phyloP scores from a whole-genome alignment of 176 grass and related monocot species.

The Oryza longistaminata region DNA sequence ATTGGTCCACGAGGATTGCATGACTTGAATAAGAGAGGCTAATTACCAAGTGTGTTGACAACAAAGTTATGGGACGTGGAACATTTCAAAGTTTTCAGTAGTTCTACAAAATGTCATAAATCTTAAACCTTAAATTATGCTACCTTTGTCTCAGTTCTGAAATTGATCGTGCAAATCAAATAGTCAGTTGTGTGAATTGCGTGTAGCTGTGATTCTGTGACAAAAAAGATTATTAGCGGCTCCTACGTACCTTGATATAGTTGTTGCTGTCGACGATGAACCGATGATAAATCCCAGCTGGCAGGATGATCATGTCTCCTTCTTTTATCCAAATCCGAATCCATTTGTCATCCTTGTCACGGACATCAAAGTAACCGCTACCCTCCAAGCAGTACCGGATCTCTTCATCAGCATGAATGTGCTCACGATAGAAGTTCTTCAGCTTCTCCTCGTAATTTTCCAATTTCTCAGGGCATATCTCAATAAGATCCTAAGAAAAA shows the following conservation, averaged over 20 bases:
- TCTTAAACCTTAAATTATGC: background rate
- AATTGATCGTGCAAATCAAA: background rate
- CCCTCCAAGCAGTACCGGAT: slow-evolving; percentile 93
- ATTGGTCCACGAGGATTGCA: background rate
- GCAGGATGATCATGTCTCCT: slow-evolving; percentile 87
- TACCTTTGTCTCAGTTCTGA: background rate
- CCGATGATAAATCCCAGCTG: slow-evolving; percentile 85
- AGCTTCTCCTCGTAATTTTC: slow-evolving; percentile 94
- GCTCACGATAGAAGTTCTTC: slow-evolving; percentile 80
- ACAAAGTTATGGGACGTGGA: background rate
- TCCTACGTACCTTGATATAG: slow-evolving; percentile 70
- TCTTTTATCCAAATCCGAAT: slow-evolving; percentile 83
- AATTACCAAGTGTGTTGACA: background rate
- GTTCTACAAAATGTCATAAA: background rate
- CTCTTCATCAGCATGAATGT: slow-evolving; percentile 91
- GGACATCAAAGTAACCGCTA: slow-evolving; percentile 84
- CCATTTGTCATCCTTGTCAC: slow-evolving; percentile 79
- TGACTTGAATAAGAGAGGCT: background rate
- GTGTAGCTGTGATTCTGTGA: background rate
- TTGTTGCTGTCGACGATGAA: slow-evolving; percentile 71
- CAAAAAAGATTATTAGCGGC: background rate
- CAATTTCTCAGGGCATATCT: slow-evolving; percentile 76
- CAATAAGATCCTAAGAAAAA: slow-evolving; percentile 66
- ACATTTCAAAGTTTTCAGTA: background rate
- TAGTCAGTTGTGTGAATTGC: background rate